phyloP scores from a whole-genome alignment of 2,329 filamentous ascomycete genomes.

The Verticillium klebahnii region DNA sequence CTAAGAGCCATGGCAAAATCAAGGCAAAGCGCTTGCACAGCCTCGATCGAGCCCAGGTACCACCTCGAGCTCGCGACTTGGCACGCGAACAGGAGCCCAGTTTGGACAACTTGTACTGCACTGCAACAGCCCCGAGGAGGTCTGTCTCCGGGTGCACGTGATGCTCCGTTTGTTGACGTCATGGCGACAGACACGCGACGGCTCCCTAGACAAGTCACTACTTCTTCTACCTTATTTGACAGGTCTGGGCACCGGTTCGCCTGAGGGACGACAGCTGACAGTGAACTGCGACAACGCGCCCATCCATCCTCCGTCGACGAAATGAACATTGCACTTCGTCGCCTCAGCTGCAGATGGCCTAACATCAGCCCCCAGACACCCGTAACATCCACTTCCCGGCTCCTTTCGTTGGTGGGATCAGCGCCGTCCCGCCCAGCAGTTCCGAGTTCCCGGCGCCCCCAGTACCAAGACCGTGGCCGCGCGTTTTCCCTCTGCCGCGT shows the following conservation, averaged over 20 bases:
- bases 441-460: conserved; percentile 4
- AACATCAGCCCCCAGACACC: background rate
- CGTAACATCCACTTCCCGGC: background rate
- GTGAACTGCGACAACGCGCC: background rate
- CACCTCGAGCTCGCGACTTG: background rate
- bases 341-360: background rate
- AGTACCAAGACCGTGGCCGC: conserved; percentile 2
- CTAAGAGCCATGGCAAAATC: background rate
- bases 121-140: background rate
- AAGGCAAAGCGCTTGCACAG: background rate
- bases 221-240: background rate
- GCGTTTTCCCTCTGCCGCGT: background rate
- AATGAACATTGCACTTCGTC: background rate
- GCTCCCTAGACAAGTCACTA: background rate
- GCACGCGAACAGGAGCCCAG: background rate
- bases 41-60: background rate
- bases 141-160: background rate
- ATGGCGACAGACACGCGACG: background rate
- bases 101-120: background rate
- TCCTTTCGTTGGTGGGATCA: background rate
- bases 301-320: background rate
- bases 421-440: background rate
- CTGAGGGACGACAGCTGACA: background rate
- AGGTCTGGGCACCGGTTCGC: background rate
- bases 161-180: background rate